These are phyloP conservation scores for Neonectria punicea DNA, from an alignment of 2,329 filamentous ascomycete species.

Conservation along the genomic window DNA sequence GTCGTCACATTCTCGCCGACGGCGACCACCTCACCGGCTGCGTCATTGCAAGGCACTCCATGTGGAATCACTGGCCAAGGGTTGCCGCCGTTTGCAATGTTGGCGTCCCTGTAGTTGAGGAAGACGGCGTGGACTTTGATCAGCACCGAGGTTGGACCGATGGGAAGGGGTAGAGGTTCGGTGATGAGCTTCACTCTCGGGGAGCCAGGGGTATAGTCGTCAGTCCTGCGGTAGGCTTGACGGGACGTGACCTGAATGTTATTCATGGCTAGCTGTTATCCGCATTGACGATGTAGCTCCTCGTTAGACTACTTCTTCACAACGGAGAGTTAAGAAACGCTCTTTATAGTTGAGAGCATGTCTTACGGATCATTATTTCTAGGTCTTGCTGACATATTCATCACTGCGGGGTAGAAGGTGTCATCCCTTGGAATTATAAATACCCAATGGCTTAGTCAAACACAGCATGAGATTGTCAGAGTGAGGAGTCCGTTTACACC, in stretches of 20 bases:
- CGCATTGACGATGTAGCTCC: not conserved
- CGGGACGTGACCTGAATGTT: conserved; percentile 25
- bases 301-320: not conserved
- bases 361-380: not conserved
- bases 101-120: conserved; percentile 50
- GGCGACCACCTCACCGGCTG: conserved; percentile 53
- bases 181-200: conserved; percentile 48
- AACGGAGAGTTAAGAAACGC: not conserved
- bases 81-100: conserved; percentile 52
- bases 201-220: conserved; percentile 43
- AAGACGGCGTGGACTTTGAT: conserved; percentile 48
- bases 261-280: not conserved
- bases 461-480: not conserved
- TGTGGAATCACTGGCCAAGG: conserved; percentile 53
- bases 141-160: conserved; percentile 45
- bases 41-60: conserved; percentile 51
- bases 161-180: conserved; percentile 45
- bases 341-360: not conserved
- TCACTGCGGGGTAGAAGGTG: not conserved
- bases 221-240: conserved; percentile 43
- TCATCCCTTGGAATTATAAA: not conserved
- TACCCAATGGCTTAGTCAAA: not conserved
- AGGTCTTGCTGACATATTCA: not conserved
- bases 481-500: not conserved
- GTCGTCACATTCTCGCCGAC: conserved; percentile 48